phyloP scores from a whole-genome alignment of 2,329 filamentous ascomycete species.

The Alternaria triticina region DNA sequence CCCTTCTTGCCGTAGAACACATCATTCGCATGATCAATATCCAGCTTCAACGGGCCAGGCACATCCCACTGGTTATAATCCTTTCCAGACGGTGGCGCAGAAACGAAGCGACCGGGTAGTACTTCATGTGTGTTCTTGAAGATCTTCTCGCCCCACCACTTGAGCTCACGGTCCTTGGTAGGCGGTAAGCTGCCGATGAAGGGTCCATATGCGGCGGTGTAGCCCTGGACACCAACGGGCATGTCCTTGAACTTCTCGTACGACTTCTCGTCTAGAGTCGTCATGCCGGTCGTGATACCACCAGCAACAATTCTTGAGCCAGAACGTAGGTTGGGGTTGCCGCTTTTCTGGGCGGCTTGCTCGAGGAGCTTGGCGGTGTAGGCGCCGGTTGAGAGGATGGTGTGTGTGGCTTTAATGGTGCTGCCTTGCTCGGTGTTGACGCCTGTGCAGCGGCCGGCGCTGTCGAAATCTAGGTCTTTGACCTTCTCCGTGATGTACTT shows the following conservation, averaged over 20 bases:
- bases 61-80: conserved; percentile 72
- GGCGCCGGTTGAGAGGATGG: conserved; percentile 52
- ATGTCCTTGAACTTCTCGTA: conserved; percentile 37
- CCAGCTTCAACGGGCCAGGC: conserved; percentile 61
- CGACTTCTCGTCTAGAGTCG: conserved; percentile 48
- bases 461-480: conserved; percentile 56
- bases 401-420: conserved; percentile 28
- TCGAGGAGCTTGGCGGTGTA: conserved; percentile 54
- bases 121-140: conserved; percentile 44
- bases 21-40: conserved; percentile 63
- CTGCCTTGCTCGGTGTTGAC: conserved; percentile 47
- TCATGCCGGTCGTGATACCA: conserved; percentile 59
- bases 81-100: conserved; percentile 60
- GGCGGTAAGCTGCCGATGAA: conserved; percentile 44
- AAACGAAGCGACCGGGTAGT: conserved; percentile 60
- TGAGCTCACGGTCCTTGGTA: conserved; percentile 42
- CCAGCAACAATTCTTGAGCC: conserved; percentile 63
- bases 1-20: conserved; percentile 66
- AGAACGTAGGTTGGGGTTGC: conserved; percentile 59
- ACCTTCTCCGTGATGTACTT: conserved; percentile 64
- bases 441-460: conserved; percentile 50
- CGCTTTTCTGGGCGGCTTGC: conserved; percentile 54
- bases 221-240: conserved; percentile 45
- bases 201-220: conserved; percentile 37
- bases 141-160: conserved; percentile 46